phyloP scores from a whole-genome alignment of 2,329 filamentous ascomycete genomes.

The Fusarium anguioides region DNA sequence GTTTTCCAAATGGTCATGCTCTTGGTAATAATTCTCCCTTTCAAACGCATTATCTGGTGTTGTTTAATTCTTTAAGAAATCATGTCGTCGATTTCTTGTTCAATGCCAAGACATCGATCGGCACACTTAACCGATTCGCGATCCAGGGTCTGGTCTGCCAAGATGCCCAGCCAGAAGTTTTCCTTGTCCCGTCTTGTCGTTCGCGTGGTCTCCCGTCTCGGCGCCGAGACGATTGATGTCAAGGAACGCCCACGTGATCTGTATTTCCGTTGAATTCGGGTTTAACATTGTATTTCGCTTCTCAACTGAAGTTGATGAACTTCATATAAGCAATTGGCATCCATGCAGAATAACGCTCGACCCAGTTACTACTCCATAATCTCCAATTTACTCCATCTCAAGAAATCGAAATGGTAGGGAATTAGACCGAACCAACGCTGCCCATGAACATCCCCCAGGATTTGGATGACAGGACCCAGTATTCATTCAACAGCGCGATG shows the following conservation, averaged over 20 bases:
- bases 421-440: slow-evolving; percentile 23
- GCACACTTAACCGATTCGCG: slow-evolving; percentile 43
- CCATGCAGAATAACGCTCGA: slow-evolving; percentile 16
- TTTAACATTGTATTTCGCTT: background rate
- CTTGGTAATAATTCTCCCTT: background rate
- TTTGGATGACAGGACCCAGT: slow-evolving; percentile 18
- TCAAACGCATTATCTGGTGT: background rate
- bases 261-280: slow-evolving; percentile 2
- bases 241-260: slow-evolving; percentile 19
- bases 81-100: slow-evolving; percentile 28
- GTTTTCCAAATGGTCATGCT: background rate
- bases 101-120: slow-evolving; percentile 44
- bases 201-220: slow-evolving; percentile 28
- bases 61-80: background rate
- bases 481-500: slow-evolving; percentile 14
- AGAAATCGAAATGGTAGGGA: slow-evolving; percentile 20
- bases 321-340: background rate
- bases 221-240: slow-evolving; percentile 4
- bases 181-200: slow-evolving; percentile 31
- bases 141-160: slow-evolving; percentile 39
- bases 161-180: slow-evolving; percentile 31
- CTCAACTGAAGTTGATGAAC: background rate
- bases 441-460: slow-evolving; percentile 22
- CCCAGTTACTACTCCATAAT: slow-evolving; percentile 24
- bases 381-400: slow-evolving; percentile 29